Conservation (phyloP, 495 filamentous ascomycete species). For the Terfezia boudieri region DNA sequence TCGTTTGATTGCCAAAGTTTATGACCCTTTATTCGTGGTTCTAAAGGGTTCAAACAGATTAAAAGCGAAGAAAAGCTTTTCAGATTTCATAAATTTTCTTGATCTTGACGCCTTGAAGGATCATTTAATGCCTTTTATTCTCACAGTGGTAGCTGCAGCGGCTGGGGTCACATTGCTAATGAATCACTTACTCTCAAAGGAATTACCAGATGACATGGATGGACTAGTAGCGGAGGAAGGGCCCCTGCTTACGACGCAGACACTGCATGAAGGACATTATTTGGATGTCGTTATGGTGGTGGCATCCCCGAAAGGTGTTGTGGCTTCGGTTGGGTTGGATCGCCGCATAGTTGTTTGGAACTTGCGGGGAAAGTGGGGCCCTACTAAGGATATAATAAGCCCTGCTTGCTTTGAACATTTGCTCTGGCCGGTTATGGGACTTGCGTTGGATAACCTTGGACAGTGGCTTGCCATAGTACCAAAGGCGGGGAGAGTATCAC, state of each 20-base stretch:
- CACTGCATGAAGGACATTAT: conserved; percentile 34
- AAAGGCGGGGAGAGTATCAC: conserved; percentile 26
- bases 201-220: conserved; percentile 19
- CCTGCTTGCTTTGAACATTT: conserved; percentile 16
- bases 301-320: conserved; percentile 31
- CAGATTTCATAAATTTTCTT: conserved; percentile 12
- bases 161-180: conserved; percentile 38
- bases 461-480: conserved; percentile 43
- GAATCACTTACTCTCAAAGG: conserved; percentile 38
- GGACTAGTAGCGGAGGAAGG: conserved; percentile 23
- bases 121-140: conserved; percentile 32
- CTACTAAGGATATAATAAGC: conserved; percentile 14
- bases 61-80: conserved; percentile 8
- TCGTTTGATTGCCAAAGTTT: conserved; percentile 43
- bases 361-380: conserved; percentile 20
- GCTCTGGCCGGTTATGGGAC: conserved; percentile 31
- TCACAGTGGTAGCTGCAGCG: conserved; percentile 31
- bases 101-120: conserved; percentile 34
- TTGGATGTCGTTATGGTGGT: conserved; percentile 41
- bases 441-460: conserved; percentile 35
- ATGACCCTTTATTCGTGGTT: conserved; percentile 44
- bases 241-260: conserved; percentile 32
- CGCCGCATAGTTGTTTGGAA: conserved; percentile 38
- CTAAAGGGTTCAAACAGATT: conserved; percentile 39
- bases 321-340: conserved; percentile 46